These are phyloP conservation scores for Candida sphagnicola DNA, from an alignment of 805 yeast genomes.

Conservation along the genomic window DNA sequence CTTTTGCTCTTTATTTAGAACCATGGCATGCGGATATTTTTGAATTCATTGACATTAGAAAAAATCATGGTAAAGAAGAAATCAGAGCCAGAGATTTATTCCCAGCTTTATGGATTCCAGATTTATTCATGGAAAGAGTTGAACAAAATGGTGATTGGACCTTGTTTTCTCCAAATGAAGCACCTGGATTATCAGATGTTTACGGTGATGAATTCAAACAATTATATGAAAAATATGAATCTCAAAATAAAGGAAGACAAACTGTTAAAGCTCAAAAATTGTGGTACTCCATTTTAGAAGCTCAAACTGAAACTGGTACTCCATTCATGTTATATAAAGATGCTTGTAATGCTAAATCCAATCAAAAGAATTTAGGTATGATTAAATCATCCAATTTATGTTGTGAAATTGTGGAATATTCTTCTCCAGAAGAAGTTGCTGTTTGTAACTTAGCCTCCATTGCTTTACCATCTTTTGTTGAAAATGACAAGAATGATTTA, in stretches of 20 bases:
- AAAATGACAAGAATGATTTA: slow-evolving; percentile 34
- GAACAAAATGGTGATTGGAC: slow-evolving; percentile 56
- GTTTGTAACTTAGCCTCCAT: slow-evolving; percentile 61
- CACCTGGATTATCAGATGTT: slow-evolving; percentile 51
- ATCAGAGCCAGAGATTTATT: slow-evolving; percentile 60
- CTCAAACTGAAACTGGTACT: slow-evolving; percentile 63
- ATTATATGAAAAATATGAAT: slow-evolving; percentile 49
- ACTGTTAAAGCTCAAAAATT: slow-evolving; percentile 56
- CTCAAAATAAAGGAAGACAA: slow-evolving; percentile 45
- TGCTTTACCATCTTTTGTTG: slow-evolving; percentile 55
- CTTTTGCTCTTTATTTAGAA: slow-evolving; percentile 56
- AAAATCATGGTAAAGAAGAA: slow-evolving; percentile 63
- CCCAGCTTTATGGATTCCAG: slow-evolving; percentile 63
- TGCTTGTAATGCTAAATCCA: slow-evolving; percentile 55
- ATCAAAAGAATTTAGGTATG: slow-evolving; percentile 57
- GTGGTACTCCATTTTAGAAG: slow-evolving; percentile 58
- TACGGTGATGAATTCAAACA: slow-evolving; percentile 55
- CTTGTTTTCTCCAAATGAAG: slow-evolving; percentile 56
- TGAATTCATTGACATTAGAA: slow-evolving; percentile 56
- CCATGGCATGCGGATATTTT: slow-evolving; percentile 64
- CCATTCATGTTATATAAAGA: slow-evolving; percentile 64
- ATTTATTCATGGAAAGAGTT: slow-evolving; percentile 58
- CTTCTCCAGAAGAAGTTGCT: slow-evolving; percentile 54
- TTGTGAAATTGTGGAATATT: slow-evolving; percentile 61
- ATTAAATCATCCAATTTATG: slow-evolving; percentile 61